phyloP scores from a whole-genome alignment of 805 yeast genomes.

The Candida silvicultrix region DNA sequence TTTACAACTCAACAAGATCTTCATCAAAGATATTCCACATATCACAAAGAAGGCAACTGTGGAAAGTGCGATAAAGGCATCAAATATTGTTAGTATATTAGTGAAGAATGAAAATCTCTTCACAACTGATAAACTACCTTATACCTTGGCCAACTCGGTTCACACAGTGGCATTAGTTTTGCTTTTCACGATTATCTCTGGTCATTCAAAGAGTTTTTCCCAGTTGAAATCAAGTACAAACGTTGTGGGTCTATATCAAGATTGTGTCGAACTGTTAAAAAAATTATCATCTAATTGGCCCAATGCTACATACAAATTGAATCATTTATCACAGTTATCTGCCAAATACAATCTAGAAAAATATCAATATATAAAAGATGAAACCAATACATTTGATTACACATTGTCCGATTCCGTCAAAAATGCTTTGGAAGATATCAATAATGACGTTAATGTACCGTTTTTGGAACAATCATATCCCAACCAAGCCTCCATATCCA shows the following conservation, averaged over 20 bases:
- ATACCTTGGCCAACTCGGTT: constrained; percentile 8
- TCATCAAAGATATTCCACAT: constrained; percentile 9
- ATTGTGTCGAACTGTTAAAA: not conserved
- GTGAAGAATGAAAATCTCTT: not conserved
- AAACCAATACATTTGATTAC: not conserved
- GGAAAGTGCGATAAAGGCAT: constrained; percentile 13
- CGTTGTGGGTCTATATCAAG: not conserved
- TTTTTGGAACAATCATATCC: not conserved
- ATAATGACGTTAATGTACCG: not conserved
- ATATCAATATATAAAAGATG: not conserved
- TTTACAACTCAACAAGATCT: constrained; percentile 18
- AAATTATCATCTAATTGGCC: not conserved
- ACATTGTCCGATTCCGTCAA: not conserved
- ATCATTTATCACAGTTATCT: not conserved
- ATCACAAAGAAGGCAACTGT: constrained; percentile 14
- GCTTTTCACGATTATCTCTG: constrained; percentile 1
- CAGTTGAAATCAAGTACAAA: not conserved
- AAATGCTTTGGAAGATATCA: not conserved
- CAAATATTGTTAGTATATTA: constrained; percentile 2
- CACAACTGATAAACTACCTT: constrained; percentile 9
- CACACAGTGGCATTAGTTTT: constrained; percentile 7
- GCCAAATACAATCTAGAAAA: not conserved
- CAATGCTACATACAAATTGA: not conserved
- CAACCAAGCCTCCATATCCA: not conserved
- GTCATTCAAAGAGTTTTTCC: not conserved